Evolutionary conservation across 257 asterid species (phyloP), one percentile per base, ranked within the genome.

Genomic region (Solanum pinnatisectum): DNA sequence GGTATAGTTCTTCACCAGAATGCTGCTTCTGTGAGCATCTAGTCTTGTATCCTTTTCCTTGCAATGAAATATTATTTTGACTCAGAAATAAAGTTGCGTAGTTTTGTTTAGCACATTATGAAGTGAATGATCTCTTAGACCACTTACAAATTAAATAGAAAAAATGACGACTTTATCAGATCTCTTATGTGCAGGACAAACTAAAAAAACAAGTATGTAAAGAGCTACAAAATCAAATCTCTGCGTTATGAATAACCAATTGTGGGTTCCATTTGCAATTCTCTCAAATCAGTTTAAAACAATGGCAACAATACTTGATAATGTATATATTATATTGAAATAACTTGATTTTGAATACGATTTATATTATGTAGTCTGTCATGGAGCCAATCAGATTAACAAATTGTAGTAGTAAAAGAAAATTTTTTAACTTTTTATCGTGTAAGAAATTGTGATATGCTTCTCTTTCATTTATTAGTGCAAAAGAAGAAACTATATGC

Each of bases 1-100:
- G 87, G 84, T 74, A 90, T 95, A 87, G 87, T 92, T 85, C 88
- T 93, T 23, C 92, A 91, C 67, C 91, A 89, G 89, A 23, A 74
- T 74, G 56, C 30, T 60, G 56, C 30, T 77, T 42, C 8, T 71
- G 20, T 2, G 65, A 44, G 70, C 32, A 39, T 71, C 70, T 81
- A 70, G 13, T 3, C 52, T 59, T 5, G 35, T 71, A 68, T 52
- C 11, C 83, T 73, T 67, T 44, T 36, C 10, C 67, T 71, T 76
- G 67, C n/a, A 71, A 15, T 70, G 77, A 70, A 30, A 6, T 70
- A 15, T 46, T 18, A 9, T 44, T 18, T 20, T 32, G 22, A 82
- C 42, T 49, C 22, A 1, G 27, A 16, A 20, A 49, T 82, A 27
- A 82, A 15, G 44, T 82, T 27, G 86, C 86, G 4, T 32, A 49